Percentiles rank a stretch among this genome's conserved stretches.
phyloP scores from a whole-genome alignment of 2,329 filamentous ascomycete species.

The Emergomyces pasteurianus region DNA sequence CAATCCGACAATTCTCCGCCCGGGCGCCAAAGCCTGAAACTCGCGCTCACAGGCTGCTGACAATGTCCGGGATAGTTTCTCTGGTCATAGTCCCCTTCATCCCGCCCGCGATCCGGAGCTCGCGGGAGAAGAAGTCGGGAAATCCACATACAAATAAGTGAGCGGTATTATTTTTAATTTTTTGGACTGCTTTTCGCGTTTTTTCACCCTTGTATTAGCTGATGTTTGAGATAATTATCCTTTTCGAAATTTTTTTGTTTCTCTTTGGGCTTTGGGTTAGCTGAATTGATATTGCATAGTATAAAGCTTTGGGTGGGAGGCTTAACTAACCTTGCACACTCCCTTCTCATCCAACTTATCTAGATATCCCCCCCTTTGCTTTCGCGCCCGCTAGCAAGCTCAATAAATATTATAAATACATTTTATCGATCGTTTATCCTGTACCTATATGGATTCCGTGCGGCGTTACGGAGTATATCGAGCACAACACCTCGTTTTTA shows the following conservation, averaged over 20 bases:
- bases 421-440: no score
- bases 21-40: constrained; percentile 23
- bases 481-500: neutral
- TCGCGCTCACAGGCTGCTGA: constrained; percentile 28
- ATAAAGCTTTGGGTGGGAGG: no score
- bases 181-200: neutral
- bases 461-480: neutral
- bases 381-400: constrained; percentile 25
- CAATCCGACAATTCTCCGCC: constrained; percentile 34
- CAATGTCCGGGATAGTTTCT: constrained; percentile 30
- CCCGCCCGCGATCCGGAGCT: constrained; percentile 36
- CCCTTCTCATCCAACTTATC: neutral
- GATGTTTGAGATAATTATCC: no score
- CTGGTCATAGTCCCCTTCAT: constrained; percentile 36
- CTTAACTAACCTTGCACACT: neutral
- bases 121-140: constrained; percentile 28
- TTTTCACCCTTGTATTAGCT: no score
- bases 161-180: neutral
- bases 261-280: no score
- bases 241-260: no score
- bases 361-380: constrained; percentile 32
- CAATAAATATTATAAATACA: neutral
- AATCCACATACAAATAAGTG: constrained; percentile 21
- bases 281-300: no score
- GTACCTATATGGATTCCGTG: neutral